Base-by-base conservation (phyloP, 1,284 basidiomycete species). In the Pseudozyma flocculosa region DNA sequence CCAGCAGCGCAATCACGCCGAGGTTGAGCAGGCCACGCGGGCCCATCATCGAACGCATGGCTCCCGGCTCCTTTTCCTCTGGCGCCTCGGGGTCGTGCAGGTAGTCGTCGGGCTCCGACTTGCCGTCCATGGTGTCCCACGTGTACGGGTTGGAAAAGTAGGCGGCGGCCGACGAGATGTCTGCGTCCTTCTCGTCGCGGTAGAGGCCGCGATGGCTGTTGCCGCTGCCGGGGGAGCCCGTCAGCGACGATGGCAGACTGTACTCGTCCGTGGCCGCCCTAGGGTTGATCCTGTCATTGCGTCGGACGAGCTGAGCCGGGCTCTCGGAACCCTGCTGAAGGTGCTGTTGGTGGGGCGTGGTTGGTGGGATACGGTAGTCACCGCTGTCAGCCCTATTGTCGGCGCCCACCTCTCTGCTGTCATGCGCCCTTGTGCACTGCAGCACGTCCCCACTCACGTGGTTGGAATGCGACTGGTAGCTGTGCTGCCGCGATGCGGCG, bases 41-140 rank as follows among this genome's bases (percentile, higher is more conserved):
- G 4, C 15, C 10, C 3, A 34, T 3, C 58, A 63, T 39, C 19
- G 63, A 67, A 37, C 61, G 63, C 26, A 48, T 43, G 40, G 57
- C 56, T 14, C 67, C 70, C 2, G 55, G 66, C 17, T 51, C 50
- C 48, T 75, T 51, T 46, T 75, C 42, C 57, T 56, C 32, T 68
- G 65, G 15, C 50, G 50, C 39, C 64, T 62, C 43, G 61, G 32
- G 68, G 21, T 59, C 41, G 43, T 72, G 68, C 7, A 72, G 60
- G 43, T 72, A 72, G 51, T 74, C 72, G 42, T 74, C 72, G 4
- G 64, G 59, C n/a, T 74, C 72, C 13, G 38, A 5, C 24, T 49
- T 39, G 22, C 22, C 26, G 15, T 30, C 21, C 17, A 43, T n/a
- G 11, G 17, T 26, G 23, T 18, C 15, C 41, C n/a, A 43, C 4